Evolutionary conservation across 352 stramenopile species (phyloP).

Genomic region (Thraustochytrium sp.): DNA sequence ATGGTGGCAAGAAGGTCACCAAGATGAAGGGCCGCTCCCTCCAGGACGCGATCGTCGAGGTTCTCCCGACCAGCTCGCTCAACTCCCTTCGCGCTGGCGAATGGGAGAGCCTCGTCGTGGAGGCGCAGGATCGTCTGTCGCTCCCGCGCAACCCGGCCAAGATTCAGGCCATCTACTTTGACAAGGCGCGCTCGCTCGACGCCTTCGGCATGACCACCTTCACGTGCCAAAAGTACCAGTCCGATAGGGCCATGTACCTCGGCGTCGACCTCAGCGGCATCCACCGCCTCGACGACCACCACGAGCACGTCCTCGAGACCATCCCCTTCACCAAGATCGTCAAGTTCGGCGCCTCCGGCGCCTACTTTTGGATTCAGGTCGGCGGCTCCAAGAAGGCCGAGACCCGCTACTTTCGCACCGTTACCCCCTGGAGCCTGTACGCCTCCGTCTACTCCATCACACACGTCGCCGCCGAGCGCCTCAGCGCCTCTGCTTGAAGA

Average conservation of each 20-base stretch:
- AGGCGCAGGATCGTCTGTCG: neutral
- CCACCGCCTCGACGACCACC: constrained; percentile 5
- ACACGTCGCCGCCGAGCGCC: neutral
- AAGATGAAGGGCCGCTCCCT: constrained; percentile 18
- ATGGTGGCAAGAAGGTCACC: constrained; percentile 1
- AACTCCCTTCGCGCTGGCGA: neutral
- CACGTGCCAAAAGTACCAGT: neutral
- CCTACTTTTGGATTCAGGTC: constrained; percentile 41
- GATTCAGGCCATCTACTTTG: neutral
- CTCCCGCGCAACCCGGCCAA: neutral
- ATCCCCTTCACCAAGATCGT: neutral
- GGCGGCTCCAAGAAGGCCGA: neutral
- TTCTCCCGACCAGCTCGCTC: neutral
- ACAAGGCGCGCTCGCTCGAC: neutral
- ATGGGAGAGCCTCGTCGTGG: neutral
- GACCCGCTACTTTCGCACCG: constrained; percentile 34
- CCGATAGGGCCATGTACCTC: constrained; percentile 8
- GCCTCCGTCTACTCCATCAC: constrained; percentile 22
- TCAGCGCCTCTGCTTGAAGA: too few relatives aligned
- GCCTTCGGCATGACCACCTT: constrained; percentile 38
- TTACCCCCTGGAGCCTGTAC: constrained; percentile 37
- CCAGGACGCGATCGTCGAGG: constrained; percentile 18
- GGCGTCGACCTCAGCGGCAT: constrained; percentile 15
- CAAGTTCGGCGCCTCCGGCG: constrained; percentile 27
- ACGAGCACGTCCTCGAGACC: neutral